These are phyloP conservation scores for Plectosphaerella sp. DNA, from an alignment of 2,329 filamentous ascomycete genomes.

Conservation along the genomic window DNA sequence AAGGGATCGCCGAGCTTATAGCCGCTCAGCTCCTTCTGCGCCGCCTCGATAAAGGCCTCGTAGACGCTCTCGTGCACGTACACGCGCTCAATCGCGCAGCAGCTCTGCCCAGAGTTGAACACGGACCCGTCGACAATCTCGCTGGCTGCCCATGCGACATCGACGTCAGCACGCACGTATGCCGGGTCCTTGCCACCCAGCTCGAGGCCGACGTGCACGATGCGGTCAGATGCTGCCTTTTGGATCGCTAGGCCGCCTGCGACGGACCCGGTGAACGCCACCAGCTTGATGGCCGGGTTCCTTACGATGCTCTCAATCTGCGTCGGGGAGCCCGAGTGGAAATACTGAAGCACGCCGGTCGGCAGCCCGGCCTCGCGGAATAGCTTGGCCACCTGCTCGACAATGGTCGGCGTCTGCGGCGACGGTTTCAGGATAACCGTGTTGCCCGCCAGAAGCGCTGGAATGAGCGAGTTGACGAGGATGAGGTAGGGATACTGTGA, in stretches of 20 bases:
- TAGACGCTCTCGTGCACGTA: constrained; percentile 86
- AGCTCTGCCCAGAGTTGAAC: constrained; percentile 98
- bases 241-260: constrained; percentile 83
- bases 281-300: constrained; percentile 69
- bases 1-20: constrained; percentile 89
- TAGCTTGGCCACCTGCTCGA: constrained; percentile 73
- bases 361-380: constrained; percentile 81
- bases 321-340: constrained; percentile 78
- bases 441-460: constrained; percentile 86
- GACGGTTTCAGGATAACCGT: constrained; percentile 92
- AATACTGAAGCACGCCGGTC: constrained; percentile 80
- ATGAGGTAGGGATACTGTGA: constrained; percentile 88
- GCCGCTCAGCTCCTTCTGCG: constrained; percentile 73
- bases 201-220: constrained; percentile 84
- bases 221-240: constrained; percentile 74
- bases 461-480: constrained; percentile 86
- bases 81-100: constrained; percentile 86
- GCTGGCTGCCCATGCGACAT: constrained; percentile 84
- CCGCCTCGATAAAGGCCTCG: constrained; percentile 73
- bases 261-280: constrained; percentile 94
- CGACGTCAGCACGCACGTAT: constrained; percentile 81
- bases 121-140: constrained; percentile 95
- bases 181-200: constrained; percentile 94
- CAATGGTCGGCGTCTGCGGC: constrained; percentile 89
- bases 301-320: constrained; percentile 76